Percentiles rank a stretch among this genome's conserved stretches.
These are phyloP conservation scores for Tephrocybe rancida DNA, from an alignment of 768 basidiomycete species.

Conservation along the genomic window DNA sequence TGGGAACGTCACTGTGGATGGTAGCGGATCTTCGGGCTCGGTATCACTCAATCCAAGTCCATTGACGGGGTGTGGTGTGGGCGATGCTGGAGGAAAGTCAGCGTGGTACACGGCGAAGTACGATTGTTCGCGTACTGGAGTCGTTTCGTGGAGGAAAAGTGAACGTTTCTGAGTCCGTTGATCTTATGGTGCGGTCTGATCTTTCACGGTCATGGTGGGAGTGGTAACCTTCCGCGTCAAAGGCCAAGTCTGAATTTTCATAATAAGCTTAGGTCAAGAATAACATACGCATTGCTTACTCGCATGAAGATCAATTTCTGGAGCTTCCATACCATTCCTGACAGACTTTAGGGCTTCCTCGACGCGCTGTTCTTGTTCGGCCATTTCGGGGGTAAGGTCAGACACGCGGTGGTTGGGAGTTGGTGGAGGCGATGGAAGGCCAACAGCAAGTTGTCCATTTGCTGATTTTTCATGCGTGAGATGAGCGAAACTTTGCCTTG, in stretches of 20 bases:
- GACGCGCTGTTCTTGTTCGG: conserved; percentile 42
- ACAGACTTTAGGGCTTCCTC: conserved; percentile 54
- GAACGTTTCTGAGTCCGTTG: conserved; percentile 15
- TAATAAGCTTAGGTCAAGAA: conserved; percentile 1
- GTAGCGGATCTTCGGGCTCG: not conserved
- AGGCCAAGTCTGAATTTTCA: conserved; percentile 60
- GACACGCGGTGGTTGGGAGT: conserved; percentile 20
- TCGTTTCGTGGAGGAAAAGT: conserved; percentile 10
- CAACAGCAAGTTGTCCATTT: conserved; percentile 23
- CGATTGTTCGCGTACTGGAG: conserved; percentile 6
- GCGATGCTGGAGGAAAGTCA: conserved; percentile 16
- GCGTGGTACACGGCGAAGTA: not conserved
- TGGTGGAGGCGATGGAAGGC: conserved; percentile 35
- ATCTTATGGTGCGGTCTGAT: conserved; percentile 44
- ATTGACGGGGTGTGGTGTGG: conserved; percentile 23
- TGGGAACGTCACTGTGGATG: conserved; percentile 18
- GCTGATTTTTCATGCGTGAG: conserved; percentile 29
- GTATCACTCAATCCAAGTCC: conserved; percentile 3
- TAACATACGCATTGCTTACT: conserved; percentile 31
- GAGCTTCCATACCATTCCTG: conserved; percentile 43
- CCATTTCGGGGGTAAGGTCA: conserved; percentile 31
- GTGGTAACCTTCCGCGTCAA: conserved; percentile 87
- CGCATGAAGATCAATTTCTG: conserved; percentile 64
- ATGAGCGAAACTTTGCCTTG: conserved; percentile 30
- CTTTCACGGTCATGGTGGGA: conserved; percentile 41